Percentiles rank a stretch among this genome's conserved stretches.
Conservation (phyloP, 768 basidiomycete species). For the Calocybe cyanea region DNA sequence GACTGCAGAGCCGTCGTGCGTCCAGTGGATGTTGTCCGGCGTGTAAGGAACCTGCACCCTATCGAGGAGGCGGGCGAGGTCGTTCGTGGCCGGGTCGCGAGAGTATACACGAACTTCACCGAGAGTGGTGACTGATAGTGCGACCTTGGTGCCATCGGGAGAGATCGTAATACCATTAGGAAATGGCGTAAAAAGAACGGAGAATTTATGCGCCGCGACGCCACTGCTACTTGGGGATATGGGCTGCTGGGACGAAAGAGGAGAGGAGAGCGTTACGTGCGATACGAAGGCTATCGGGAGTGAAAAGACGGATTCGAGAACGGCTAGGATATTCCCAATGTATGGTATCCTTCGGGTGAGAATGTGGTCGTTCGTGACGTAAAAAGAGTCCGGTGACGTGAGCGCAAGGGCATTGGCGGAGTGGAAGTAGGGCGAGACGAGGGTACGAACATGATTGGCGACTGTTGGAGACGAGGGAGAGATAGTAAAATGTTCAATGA, state of each 20-base stretch:
- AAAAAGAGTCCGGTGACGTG: constrained; percentile 65
- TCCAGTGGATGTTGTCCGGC: constrained; percentile 60
- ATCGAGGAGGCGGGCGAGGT: constrained; percentile 32
- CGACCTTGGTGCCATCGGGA: constrained; percentile 43
- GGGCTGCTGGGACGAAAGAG: constrained; percentile 12
- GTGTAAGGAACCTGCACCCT: constrained; percentile 51
- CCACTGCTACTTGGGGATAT: too few relatives aligned
- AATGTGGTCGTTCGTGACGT: constrained; percentile 69
- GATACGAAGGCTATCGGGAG: constrained; percentile 60
- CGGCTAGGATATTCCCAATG: constrained; percentile 47
- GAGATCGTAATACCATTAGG: constrained; percentile 69
- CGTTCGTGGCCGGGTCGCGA: constrained; percentile 41
- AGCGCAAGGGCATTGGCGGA: constrained; percentile 67
- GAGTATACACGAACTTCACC: constrained; percentile 48
- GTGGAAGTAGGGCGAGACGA: constrained; percentile 53
- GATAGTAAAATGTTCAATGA: constrained; percentile 66
- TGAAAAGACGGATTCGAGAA: constrained; percentile 51
- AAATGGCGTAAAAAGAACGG: constrained; percentile 52
- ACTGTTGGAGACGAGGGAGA: constrained; percentile 37
- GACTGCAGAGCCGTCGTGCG: constrained; percentile 38
- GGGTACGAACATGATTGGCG: constrained; percentile 57
- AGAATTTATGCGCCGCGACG: constrained; percentile 34
- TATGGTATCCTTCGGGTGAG: constrained; percentile 58
- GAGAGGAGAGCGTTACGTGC: constrained; percentile 43
- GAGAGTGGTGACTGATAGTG: constrained; percentile 52